Base-by-base conservation (phyloP, 306 rosid genomes). In the Dicorynia guianensis region DNA sequence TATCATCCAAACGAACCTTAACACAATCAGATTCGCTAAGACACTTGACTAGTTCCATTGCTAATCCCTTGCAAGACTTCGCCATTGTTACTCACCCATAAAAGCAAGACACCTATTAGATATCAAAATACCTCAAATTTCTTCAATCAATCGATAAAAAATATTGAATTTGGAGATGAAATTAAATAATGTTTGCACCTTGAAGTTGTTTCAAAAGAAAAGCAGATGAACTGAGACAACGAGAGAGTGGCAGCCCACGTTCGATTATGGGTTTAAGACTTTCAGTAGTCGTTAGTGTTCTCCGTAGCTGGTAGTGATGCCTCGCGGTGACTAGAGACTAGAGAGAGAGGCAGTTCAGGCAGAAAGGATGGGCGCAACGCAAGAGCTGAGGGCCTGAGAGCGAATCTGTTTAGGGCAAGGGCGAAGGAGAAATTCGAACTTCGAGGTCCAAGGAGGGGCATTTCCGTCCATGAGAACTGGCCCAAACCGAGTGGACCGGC, bases 51-150 rank as follows among this genome's bases (percentile, higher is more conserved):
- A 95, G 80, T 39, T 95, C 98, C 81, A 54, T 54, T 54, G 98
- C 98, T 59, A 95, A 82, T 1, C 98, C 97, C 74, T 87, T 92
- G 85, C 98, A 95, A 79, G 98, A 95, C 79, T 95, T 95, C 5
- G 98, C 77, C 98, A 91, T 93, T 73, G 56, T 72, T 34, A 76
- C 76, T 62, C 73, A 50, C 69, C 63, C 48, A 47, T 4, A 25
- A 25, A 25, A 25, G 1, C 30, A 25, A 25, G 30, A 25, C 30
- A 25, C 30, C 30, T 25, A 25, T 10, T 47, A 47, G 15, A 47
- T 47, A 47, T 11, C 53, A 47, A 13, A 47, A 47, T 15, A 15
- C 48, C 52, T 35, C 35, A 44, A 72, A 15, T 2, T 25, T 2
- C 30, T 17, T 7, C 53, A 6, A 15, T 82, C 74, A 67, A 73